Evolutionary conservation across 345 rosid genomes (phyloP).

Genomic region (Gossypium herbaceum): DNA sequence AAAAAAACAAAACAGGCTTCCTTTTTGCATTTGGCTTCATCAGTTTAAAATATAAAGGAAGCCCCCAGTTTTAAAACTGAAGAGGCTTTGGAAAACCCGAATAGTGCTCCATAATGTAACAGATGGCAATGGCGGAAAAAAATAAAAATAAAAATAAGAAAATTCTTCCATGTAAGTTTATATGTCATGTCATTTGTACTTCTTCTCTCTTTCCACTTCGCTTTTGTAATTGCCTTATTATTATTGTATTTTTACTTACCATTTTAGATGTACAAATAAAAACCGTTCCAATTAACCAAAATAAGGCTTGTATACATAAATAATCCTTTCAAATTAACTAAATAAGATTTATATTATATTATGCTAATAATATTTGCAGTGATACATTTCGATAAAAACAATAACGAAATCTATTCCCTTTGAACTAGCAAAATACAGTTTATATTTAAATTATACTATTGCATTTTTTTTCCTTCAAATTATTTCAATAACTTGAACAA

Average conservation of each 20-base stretch:
- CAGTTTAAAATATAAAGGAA: conserved; percentile 1
- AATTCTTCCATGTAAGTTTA: not conserved
- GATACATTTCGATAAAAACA: not conserved
- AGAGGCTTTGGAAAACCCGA: conserved; percentile 9
- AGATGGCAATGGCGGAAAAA: not conserved
- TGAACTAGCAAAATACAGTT: not conserved
- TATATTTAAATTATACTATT: too few species aligned
- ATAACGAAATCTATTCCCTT: not conserved
- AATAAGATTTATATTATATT: not conserved
- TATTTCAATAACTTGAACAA: not conserved
- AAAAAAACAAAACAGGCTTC: not conserved
- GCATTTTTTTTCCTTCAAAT: not conserved
- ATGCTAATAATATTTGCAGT: not conserved
- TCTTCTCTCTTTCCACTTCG: not conserved
- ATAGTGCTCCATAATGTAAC: not conserved
- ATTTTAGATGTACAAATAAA: not conserved
- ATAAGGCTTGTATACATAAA: too few species aligned
- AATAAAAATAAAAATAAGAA: not conserved
- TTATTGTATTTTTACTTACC: not conserved
- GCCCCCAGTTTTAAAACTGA: conserved; percentile 3
- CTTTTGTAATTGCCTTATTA: not conserved
- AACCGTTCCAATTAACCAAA: not conserved
- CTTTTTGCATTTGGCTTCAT: not conserved
- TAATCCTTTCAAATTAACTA: not conserved
- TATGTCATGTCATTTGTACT: not conserved